Evolutionary conservation across 495 filamentous ascomycete species (phyloP).

Genomic region (Hyphodiscus hymeniophilus): DNA sequence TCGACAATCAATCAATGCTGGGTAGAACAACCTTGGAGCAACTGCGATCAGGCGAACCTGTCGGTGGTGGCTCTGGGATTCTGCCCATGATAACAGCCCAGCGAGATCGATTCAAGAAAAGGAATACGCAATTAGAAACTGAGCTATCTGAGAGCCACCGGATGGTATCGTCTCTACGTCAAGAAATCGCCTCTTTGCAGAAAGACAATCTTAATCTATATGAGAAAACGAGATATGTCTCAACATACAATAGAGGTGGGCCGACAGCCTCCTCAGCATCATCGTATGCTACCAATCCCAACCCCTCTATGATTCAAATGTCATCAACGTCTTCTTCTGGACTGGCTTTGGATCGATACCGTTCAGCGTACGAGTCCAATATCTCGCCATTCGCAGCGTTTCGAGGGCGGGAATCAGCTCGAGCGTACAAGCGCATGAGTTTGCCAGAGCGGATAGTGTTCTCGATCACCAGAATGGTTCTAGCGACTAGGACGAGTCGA

Average conservation of each 20-base stretch:
- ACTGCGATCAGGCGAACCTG: conserved; percentile 47
- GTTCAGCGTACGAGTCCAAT: conserved; percentile 88
- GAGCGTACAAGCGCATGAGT: conserved; percentile 93
- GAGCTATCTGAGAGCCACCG: conserved; percentile 78
- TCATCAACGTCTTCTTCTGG: conserved; percentile 44
- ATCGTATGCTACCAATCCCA: conserved; percentile 63
- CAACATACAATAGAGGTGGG: conserved; percentile 70
- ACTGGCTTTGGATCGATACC: conserved; percentile 68
- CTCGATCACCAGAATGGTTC: conserved; percentile 80
- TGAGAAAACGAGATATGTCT: conserved; percentile 95
- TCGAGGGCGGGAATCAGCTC: conserved; percentile 78
- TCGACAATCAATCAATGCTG: conserved; percentile 49
- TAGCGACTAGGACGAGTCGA: conserved; percentile 81
- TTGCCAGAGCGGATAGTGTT: conserved; percentile 85
- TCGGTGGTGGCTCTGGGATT: conserved; percentile 81
- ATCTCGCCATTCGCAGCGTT: conserved; percentile 95
- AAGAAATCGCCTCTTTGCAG: conserved; percentile 86
- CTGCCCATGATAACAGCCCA: conserved; percentile 98
- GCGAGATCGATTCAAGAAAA: conserved; percentile 95
- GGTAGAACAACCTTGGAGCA: conserved; percentile 39
- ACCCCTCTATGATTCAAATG: conserved; percentile 59
- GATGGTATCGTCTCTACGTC: conserved; percentile 76
- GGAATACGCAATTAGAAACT: conserved; percentile 83
- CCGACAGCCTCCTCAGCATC: conserved; percentile 58
- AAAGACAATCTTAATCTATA: conserved; percentile 96